These are phyloP conservation scores for Pleurozium schreberi DNA, from an alignment of 225 moss, liverwort and hornwort species.

Conservation along the genomic window DNA sequence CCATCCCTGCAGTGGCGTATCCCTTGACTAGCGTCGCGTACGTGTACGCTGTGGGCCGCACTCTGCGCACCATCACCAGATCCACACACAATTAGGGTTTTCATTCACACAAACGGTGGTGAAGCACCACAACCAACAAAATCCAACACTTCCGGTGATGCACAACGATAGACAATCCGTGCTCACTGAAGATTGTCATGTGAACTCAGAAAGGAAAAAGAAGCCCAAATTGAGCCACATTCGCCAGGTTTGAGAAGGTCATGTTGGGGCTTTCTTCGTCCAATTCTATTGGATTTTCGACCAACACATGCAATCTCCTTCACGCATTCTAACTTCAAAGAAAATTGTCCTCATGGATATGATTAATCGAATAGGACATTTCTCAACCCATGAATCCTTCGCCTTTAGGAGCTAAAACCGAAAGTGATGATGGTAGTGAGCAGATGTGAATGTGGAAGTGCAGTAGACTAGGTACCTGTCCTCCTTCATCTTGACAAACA, in stretches of 20 bases:
- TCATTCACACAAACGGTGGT: neutral
- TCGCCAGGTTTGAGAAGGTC: neutral
- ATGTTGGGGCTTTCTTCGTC: neutral
- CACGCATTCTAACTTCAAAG: neutral
- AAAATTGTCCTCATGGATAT: neutral
- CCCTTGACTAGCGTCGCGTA: slow-evolving; percentile 78
- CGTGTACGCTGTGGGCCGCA: slow-evolving; percentile 69
- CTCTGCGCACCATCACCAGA: slow-evolving; percentile 4
- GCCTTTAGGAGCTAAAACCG: neutral
- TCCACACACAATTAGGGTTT: neutral
- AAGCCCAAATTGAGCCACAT: neutral
- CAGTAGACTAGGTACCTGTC: slow-evolving; percentile 24
- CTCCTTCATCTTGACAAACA: slow-evolving; percentile 63
- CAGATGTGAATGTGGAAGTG: neutral
- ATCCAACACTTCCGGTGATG: neutral
- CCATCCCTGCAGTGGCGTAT: slow-evolving; percentile 42
- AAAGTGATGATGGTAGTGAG: neutral
- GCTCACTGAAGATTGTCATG: neutral
- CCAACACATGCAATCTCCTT: neutral
- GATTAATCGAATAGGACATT: neutral
- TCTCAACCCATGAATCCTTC: neutral
- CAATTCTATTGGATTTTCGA: neutral
- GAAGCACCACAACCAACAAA: neutral
- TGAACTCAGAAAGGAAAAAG: neutral
- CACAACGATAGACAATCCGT: neutral